phyloP scores from a whole-genome alignment of 306 rosid species.

The Spatholobus suberectus region DNA sequence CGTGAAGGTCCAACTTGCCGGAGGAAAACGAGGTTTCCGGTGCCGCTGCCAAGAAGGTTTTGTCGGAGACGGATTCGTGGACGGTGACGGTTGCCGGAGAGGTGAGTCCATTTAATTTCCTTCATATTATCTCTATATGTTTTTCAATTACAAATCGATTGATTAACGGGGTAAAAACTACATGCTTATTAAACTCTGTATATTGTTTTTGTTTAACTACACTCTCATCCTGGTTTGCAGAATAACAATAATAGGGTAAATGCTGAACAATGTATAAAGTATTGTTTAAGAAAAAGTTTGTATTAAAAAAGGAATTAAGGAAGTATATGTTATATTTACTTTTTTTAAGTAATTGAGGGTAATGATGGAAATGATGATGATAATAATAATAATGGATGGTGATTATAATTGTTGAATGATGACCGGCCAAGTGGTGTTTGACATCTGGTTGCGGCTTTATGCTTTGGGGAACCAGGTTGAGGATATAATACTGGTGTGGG shows the following conservation, averaged over 20 bases:
- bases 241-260: neutral
- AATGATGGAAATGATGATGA: neutral
- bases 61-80: constrained; percentile 65
- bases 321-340: neutral
- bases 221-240: neutral
- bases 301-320: neutral
- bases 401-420: constrained; percentile 29
- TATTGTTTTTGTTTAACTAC: neutral
- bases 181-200: neutral
- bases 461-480: constrained; percentile 33
- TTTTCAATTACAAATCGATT: too few species aligned
- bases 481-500: constrained; percentile 12
- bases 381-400: constrained; percentile 16
- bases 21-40: constrained; percentile 45
- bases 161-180: too few species aligned
- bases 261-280: neutral
- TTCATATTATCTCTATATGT: too few species aligned
- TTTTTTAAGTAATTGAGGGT: neutral
- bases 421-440: constrained; percentile 44
- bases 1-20: neutral
- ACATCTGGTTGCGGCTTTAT: constrained; percentile 41
- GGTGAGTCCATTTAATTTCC: too few species aligned
- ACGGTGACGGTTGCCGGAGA: constrained; percentile 68
- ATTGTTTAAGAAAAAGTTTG: neutral
- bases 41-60: constrained; percentile 67